Base-by-base conservation (phyloP, 2,329 filamentous ascomycete species). In the Emergomyces pasteurianus region DNA sequence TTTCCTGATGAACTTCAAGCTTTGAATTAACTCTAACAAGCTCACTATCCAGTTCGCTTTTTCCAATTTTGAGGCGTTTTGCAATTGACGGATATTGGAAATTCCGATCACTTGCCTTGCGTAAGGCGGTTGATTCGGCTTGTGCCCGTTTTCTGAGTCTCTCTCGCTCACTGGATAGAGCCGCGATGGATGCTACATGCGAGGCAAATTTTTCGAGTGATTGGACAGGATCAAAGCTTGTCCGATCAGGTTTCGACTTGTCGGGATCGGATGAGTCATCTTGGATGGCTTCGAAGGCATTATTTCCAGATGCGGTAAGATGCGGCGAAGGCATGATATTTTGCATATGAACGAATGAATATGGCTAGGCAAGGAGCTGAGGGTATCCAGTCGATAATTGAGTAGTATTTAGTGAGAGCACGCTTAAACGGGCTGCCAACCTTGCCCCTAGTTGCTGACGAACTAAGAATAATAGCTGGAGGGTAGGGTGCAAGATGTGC, bases 111-210 rank as follows among this genome's bases (percentile, higher is more conserved):
- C 61, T 63, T 21, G 69, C 65, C 64, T 65, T 67, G 23, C 65
- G 66, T 4, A 80, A 38, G 53, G 76, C 68, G 46, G 74, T 66
- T 18, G 74, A 70, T 6, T 80, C 63, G 7, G 38, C 49, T 16
- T 49, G 50, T 2, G 53, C 9, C n/a, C 31, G 60, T 16, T 43
- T 58, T 21, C 5, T 21, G 18, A 60, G n/a, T 6, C 50, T 54
- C 21, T 60, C 57, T 42, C 56, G 55, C 47, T 60, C 53, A 7
- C 42, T 53, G 8, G 46, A 26, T 34, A 47, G 4, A 10, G 9
- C n/a, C 6, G 46, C 21, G 18, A 43, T 40, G 14, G 55, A 59
- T 36, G 43, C n/a, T 10, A 59, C 21, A n/a, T 55, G 26, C 4
- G 36, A 54, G 14, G 56, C 60, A 47, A 61, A 59, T 14, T 59